Conservation (phyloP, 2,329 filamentous ascomycete genomes). For the Aspergillus amoenus region DNA sequence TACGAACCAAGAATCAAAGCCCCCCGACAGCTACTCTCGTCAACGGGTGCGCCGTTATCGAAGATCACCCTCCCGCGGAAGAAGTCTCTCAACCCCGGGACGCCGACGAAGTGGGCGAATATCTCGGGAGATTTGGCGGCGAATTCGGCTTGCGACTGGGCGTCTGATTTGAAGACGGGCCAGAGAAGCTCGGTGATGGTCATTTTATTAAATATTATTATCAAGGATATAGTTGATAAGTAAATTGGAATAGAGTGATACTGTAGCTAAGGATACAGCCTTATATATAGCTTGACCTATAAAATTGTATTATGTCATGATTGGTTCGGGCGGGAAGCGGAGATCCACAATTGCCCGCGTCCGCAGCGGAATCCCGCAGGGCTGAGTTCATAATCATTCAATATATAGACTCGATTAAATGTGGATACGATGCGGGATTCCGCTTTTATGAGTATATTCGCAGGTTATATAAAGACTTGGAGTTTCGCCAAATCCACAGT, state of each 20-base stretch:
- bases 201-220: neutral
- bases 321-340: neutral
- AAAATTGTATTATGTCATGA: too few relatives aligned
- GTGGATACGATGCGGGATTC: too few relatives aligned
- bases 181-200: neutral
- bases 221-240: too few relatives aligned
- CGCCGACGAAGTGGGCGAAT: neutral
- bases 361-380: neutral
- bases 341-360: constrained; percentile 3
- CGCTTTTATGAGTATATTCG: neutral
- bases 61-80: neutral
- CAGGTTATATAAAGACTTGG: neutral
- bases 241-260: too few relatives aligned
- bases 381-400: neutral
- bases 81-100: neutral
- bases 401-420: too few relatives aligned
- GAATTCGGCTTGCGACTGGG: neutral
- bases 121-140: neutral
- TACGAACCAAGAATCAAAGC: neutral
- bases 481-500: rapidly evolving
- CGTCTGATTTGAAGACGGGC: neutral
- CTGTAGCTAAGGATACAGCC: too few relatives aligned
- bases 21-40: neutral
- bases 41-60: neutral
- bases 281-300: too few relatives aligned